Percentiles rank a stretch among this genome's conserved stretches.
These are phyloP conservation scores for Globisporangium emineosum DNA, from an alignment of 352 stramenopile genomes.

Conservation along the genomic window DNA sequence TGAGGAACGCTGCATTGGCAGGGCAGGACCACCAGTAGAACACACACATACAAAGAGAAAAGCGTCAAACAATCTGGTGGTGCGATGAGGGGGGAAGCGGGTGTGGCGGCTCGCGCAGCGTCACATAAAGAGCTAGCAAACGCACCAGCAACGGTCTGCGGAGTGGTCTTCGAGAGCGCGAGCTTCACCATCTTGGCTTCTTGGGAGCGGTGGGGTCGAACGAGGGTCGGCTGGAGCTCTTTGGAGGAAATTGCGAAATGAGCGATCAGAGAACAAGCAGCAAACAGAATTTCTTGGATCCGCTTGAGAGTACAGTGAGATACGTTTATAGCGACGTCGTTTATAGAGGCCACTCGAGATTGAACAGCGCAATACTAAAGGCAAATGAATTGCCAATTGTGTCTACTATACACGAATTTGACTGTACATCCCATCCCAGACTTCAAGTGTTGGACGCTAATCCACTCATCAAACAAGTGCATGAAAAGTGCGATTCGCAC, in stretches of 20 bases:
- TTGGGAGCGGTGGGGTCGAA: not conserved
- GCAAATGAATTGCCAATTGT: not conserved
- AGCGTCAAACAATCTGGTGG: not conserved
- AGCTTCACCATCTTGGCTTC: constrained; percentile 35
- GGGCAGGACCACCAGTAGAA: constrained; percentile 3
- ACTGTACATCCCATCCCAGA: not conserved
- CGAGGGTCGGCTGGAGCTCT: not conserved
- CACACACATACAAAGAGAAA: not conserved
- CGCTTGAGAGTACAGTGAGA: not conserved
- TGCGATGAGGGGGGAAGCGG: not conserved
- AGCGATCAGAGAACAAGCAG: not conserved
- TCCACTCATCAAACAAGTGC: constrained; percentile 2
- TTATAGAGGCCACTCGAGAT: not conserved
- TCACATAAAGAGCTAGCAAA: not conserved
- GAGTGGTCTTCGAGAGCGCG: constrained; percentile 48
- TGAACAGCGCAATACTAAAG: not conserved
- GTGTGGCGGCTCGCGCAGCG: not conserved
- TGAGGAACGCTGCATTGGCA: constrained; percentile 60
- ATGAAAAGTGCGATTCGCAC: not conserved
- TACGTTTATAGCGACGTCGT: not conserved
- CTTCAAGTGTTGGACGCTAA: too few species aligned
- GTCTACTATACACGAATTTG: not conserved
- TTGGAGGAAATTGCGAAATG: constrained; percentile 7
- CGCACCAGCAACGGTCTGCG: constrained; percentile 46
- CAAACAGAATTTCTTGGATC: too few species aligned